Base-by-base conservation (phyloP, 2,329 filamentous ascomycete species). In the Trichoderma hamatum region DNA sequence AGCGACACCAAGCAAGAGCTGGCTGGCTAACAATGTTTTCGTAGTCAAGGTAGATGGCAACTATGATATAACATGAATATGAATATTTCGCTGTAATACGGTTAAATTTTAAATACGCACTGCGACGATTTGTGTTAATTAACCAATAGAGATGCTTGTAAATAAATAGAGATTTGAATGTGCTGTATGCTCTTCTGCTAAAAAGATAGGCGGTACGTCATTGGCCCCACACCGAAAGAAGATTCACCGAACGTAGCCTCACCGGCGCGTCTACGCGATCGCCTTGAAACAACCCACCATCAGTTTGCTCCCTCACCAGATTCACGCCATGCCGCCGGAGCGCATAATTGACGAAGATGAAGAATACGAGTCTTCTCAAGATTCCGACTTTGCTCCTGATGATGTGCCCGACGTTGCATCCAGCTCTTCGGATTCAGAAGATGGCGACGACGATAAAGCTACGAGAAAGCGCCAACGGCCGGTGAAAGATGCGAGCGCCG, bases 311-410 rank as follows among this genome's bases (percentile, higher is more conserved):
- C n/a, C 11, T 16, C 16, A 16, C 52, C 46, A 49, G 28, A 49
- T 34, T 54, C n/a, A 36, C 68, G 80, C 71, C 64, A 87, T 86
- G 84, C 73, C 80, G 14, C 74, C 79, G 59, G 82, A 84, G 59
- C 79, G 24, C 72, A 78, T 30, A 16, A 75, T 76, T 60, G 80
- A 83, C 63, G 83, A 85, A 21, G 83, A 84, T 26, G 84, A 87
- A 36, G 85, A 87, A 70, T 92, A 92, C 74, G 87, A 84, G 19
- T 92, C 90, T 1, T 89, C 90, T 3, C 88, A 92, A 72, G 91
- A 93, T 76, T 91, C 90, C 11, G 90, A 93, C 75, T 93, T 93
- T 71, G 86, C 89, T 28, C 87, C 86, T n/a, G 88, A 88, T 56
- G 82, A 83, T 21, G 84, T 76, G 32, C 75, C 79, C n/a, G 82